Conservation (phyloP, 345 rosid genomes). For the Gossypium arboreum region DNA sequence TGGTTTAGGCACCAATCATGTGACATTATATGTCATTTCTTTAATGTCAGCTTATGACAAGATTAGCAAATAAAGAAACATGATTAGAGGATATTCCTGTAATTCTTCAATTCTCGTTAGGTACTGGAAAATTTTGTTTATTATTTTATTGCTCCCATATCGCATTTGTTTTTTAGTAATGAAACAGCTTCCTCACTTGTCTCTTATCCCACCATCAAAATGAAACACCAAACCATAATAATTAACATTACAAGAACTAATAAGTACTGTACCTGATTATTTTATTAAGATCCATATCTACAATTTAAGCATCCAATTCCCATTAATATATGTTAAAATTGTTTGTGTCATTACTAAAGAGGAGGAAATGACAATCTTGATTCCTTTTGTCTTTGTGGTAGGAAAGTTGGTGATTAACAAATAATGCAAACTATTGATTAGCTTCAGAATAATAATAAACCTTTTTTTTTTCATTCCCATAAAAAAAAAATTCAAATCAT, state of each 20-base stretch:
- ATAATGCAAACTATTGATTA: neutral
- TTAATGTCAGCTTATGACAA: neutral
- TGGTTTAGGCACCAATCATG: slow-evolving; percentile 4
- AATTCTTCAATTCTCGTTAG: slow-evolving; percentile 4
- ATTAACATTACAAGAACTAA: neutral
- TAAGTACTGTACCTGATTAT: neutral
- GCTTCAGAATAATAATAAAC: neutral
- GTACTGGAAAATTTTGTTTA: neutral
- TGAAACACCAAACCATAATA: neutral
- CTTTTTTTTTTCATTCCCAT: neutral
- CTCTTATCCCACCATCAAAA: slow-evolving; percentile 1
- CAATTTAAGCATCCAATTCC: too few species aligned
- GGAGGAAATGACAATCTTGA: neutral
- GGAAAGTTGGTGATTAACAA: neutral
- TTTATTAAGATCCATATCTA: too few species aligned
- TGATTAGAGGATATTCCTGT: slow-evolving; percentile 2
- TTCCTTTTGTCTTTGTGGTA: neutral
- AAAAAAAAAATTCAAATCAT: neutral
- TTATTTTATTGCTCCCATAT: neutral
- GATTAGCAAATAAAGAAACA: slow-evolving; percentile 7
- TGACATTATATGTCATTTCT: neutral
- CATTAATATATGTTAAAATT: too few species aligned
- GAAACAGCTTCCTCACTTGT: slow-evolving; percentile 1
- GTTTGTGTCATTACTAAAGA: too few species aligned
- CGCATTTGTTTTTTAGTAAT: neutral